Evolutionary conservation across 192 early-diverging fungal species (phyloP).

Genomic region (Coemansia sp.): DNA sequence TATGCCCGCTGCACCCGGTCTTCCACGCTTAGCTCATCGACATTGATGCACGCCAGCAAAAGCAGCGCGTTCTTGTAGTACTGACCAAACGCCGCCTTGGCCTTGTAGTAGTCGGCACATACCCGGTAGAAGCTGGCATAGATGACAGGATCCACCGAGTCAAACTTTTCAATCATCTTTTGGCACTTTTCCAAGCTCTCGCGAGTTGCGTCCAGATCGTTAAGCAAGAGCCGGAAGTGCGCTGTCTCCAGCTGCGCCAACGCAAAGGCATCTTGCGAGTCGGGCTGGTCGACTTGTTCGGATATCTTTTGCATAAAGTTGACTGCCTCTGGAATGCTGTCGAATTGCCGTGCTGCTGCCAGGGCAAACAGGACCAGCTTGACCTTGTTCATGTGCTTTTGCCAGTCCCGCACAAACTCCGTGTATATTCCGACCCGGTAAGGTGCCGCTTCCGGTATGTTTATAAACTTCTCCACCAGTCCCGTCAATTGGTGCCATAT

Average conservation of each 20-base stretch:
- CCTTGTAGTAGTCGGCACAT: slow-evolving; percentile 95
- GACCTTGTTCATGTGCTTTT: slow-evolving; percentile 91
- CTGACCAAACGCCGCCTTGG: slow-evolving; percentile 84
- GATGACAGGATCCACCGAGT: slow-evolving; percentile 76
- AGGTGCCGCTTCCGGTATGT: slow-evolving; percentile 69
- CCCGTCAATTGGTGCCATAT: slow-evolving; percentile 98
- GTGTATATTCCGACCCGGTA: slow-evolving; percentile 81
- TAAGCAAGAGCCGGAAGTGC: slow-evolving; percentile 74
- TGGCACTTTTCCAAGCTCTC: slow-evolving; percentile 81
- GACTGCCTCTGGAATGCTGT: slow-evolving; percentile 67
- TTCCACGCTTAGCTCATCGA: slow-evolving; percentile 70
- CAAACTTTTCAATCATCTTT: slow-evolving; percentile 60
- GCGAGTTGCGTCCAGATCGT: slow-evolving; percentile 81
- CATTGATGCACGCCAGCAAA: slow-evolving; percentile 85
- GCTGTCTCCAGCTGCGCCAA: slow-evolving; percentile 84
- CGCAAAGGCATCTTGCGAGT: slow-evolving; percentile 80
- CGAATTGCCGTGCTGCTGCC: slow-evolving; percentile 69
- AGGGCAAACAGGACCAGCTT: slow-evolving; percentile 83
- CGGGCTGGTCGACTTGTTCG: slow-evolving; percentile 65
- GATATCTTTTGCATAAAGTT: slow-evolving; percentile 73
- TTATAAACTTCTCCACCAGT: slow-evolving; percentile 74
- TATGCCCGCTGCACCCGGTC: slow-evolving; percentile 90
- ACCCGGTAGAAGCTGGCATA: slow-evolving; percentile 95
- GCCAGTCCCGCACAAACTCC: slow-evolving; percentile 92
- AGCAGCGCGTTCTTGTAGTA: slow-evolving; percentile 96